Conservation (phyloP, 2,329 filamentous ascomycete genomes). For the Pseudophaeomoniella oleicola region DNA sequence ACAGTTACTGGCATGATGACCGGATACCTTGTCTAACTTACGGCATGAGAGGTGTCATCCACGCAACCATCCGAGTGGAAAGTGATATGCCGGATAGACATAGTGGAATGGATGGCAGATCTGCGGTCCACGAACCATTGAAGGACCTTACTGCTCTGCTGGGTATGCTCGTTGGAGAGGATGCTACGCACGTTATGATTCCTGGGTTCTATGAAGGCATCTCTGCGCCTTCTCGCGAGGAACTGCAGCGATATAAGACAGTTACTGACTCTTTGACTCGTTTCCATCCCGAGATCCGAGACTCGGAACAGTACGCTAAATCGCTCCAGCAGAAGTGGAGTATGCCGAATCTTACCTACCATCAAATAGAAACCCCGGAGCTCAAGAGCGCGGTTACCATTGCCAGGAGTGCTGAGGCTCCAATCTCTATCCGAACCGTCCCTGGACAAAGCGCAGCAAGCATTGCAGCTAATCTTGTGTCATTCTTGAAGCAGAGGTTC, state of each 20-base stretch:
- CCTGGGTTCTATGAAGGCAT: constrained; percentile 83
- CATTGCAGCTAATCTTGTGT: constrained; percentile 53
- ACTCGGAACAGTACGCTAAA: constrained; percentile 57
- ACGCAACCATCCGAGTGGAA: constrained; percentile 79
- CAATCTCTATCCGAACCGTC: constrained; percentile 80
- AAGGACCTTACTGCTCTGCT: constrained; percentile 81
- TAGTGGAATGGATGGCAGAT: constrained; percentile 90
- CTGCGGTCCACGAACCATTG: constrained; percentile 72
- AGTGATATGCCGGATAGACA: constrained; percentile 80
- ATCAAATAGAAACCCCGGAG: constrained; percentile 83
- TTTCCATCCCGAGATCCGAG: constrained; percentile 50
- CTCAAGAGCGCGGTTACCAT: constrained; percentile 81
- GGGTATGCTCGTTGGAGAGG: constrained; percentile 63
- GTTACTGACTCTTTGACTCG: constrained; percentile 65
- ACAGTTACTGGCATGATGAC: constrained; percentile 98
- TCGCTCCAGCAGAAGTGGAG: constrained; percentile 90
- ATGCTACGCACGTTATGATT: constrained; percentile 62
- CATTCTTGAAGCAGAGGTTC: constrained; percentile 60
- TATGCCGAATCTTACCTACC: constrained; percentile 85
- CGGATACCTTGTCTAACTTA: constrained; percentile 92
- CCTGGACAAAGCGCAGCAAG: constrained; percentile 77
- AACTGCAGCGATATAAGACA: constrained; percentile 68
- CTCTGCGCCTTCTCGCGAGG: constrained; percentile 56
- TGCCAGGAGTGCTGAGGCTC: constrained; percentile 73
- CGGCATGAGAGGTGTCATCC: constrained; percentile 80